These are phyloP conservation scores for Aspergillus sclerotiicarbonarius DNA, from an alignment of 495 filamentous ascomycete genomes.

Conservation along the genomic window DNA sequence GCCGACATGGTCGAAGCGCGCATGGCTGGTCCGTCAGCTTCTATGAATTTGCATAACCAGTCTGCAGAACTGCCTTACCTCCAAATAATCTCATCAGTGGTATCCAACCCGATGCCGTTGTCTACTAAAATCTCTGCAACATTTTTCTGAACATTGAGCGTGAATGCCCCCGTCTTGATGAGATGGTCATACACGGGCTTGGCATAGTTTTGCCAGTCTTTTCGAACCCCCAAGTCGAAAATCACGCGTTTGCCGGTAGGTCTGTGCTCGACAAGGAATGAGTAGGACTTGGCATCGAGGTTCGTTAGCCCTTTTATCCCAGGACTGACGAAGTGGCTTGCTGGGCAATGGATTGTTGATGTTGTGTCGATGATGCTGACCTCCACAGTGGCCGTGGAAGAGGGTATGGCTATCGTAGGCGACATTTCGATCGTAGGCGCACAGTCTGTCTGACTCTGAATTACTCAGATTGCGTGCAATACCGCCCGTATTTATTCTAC, in stretches of 20 bases:
- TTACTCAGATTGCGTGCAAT: too few relatives aligned
- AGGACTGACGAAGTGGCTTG: background rate
- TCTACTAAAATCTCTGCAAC: background rate
- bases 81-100: background rate
- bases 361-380: conserved; percentile 6
- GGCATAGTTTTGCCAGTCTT: background rate
- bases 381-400: background rate
- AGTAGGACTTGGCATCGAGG: background rate
- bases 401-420: background rate
- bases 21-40: background rate
- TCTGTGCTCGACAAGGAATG: background rate
- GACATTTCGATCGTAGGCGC: too few relatives aligned
- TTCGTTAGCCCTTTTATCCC: background rate
- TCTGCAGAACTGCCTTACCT: background rate
- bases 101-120: background rate
- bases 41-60: background rate
- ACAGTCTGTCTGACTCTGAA: too few relatives aligned
- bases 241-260: background rate
- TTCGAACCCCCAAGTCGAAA: background rate
- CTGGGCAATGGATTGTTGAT: background rate
- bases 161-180: background rate
- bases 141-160: background rate
- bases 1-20: conserved; percentile 1
- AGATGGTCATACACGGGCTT: background rate
- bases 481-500: too few relatives aligned